Conservation (phyloP, 768 basidiomycete genomes). For the Chiua virens region DNA sequence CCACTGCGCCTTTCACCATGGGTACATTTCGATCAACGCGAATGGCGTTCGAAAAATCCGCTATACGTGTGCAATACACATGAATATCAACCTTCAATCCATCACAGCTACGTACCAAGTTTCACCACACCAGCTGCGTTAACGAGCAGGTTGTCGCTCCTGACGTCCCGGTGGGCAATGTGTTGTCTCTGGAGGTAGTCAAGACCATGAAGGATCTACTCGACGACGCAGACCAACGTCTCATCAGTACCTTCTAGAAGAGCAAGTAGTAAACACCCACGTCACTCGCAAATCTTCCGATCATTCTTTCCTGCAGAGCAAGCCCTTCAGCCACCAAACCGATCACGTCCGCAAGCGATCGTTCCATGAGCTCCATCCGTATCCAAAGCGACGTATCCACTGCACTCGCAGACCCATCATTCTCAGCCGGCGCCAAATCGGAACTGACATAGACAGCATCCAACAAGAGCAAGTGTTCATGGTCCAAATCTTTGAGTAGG, state of each 20-base stretch:
- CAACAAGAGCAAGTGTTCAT: conserved; percentile 64
- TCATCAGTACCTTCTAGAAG: background rate
- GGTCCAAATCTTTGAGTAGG: conserved; percentile 55
- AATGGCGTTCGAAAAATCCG: conserved; percentile 81
- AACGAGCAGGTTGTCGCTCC: conserved; percentile 80
- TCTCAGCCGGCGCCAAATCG: conserved; percentile 30
- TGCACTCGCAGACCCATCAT: background rate
- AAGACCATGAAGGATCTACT: conserved; percentile 63
- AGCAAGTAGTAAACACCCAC: conserved; percentile 44
- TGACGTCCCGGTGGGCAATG: conserved; percentile 82
- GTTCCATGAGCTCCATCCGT: conserved; percentile 88
- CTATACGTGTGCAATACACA: conserved; percentile 33
- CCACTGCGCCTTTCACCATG: conserved; percentile 56
- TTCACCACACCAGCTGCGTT: conserved; percentile 71
- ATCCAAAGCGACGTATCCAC: conserved; percentile 75
- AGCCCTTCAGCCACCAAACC: conserved; percentile 61
- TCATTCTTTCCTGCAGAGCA: conserved; percentile 62
- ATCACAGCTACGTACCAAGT: conserved; percentile 50
- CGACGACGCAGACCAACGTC: background rate
- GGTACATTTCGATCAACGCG: conserved; percentile 53
- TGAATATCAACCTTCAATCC: background rate
- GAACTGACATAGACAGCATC: conserved; percentile 72
- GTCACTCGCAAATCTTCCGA: conserved; percentile 76
- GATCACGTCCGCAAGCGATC: conserved; percentile 81
- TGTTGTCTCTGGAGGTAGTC: conserved; percentile 61